phyloP scores from a whole-genome alignment of 768 basidiomycete species.

The Sutorius australiensis region DNA sequence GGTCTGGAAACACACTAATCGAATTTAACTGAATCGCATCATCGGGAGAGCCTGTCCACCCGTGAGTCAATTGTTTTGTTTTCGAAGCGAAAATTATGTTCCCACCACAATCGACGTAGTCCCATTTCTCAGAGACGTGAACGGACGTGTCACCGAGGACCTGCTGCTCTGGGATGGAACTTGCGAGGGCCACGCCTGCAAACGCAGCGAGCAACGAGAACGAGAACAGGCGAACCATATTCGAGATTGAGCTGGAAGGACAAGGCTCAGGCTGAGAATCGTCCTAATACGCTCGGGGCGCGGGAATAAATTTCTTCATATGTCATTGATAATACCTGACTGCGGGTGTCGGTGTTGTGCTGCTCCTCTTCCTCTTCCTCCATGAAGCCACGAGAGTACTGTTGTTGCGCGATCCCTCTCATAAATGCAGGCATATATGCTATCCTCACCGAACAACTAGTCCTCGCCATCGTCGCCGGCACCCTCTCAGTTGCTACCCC shows the following conservation, averaged over 20 bases:
- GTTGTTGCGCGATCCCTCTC: slow-evolving; percentile 89
- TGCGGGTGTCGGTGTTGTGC: neutral
- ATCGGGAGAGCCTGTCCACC: slow-evolving; percentile 37
- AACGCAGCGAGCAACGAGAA: slow-evolving; percentile 30
- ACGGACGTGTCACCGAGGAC: slow-evolving; percentile 29
- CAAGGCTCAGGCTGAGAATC: slow-evolving; percentile 20
- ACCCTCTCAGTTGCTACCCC: slow-evolving; percentile 76
- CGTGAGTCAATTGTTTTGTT: slow-evolving; percentile 2
- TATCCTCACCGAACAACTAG: slow-evolving; percentile 72
- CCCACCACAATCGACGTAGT: slow-evolving; percentile 73
- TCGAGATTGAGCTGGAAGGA: slow-evolving; percentile 9
- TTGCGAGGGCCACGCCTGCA: slow-evolving; percentile 24
- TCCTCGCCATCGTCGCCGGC: slow-evolving; percentile 61
- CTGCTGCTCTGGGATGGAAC: slow-evolving; percentile 28
- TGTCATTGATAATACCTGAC: neutral
- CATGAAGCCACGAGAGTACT: slow-evolving; percentile 83
- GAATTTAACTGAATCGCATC: slow-evolving; percentile 62
- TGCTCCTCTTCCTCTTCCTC: neutral
- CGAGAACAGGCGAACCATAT: slow-evolving; percentile 29
- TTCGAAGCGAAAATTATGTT: slow-evolving; percentile 12
- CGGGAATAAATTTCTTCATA: slow-evolving; percentile 18
- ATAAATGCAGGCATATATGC: slow-evolving; percentile 89
- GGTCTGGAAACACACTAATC: slow-evolving; percentile 79
- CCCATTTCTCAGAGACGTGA: slow-evolving; percentile 51
- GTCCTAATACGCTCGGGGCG: slow-evolving; percentile 15